Conservation (phyloP, 2,329 filamentous ascomycete species). For the Plectosphaerella sp. region DNA sequence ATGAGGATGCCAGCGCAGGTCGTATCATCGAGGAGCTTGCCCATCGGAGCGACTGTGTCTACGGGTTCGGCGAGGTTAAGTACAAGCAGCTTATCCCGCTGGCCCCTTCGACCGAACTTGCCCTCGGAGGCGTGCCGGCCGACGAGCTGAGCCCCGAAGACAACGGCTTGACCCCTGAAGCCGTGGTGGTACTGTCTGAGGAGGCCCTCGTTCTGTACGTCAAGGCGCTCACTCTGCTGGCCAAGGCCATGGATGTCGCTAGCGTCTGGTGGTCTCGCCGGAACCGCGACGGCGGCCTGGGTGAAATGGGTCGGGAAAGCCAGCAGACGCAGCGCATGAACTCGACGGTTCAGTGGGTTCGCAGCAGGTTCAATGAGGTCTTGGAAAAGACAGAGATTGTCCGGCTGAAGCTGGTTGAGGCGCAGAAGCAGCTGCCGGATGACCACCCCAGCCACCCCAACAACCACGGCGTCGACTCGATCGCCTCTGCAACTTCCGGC, state of each 20-base stretch:
- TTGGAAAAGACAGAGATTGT: slow-evolving; percentile 94
- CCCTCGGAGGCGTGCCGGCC: slow-evolving; percentile 56
- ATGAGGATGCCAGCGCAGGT: slow-evolving; percentile 76
- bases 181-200: slow-evolving; percentile 81
- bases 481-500: slow-evolving; percentile 56
- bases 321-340: slow-evolving; percentile 63
- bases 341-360: slow-evolving; percentile 92
- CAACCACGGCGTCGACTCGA: slow-evolving; percentile 63
- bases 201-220: slow-evolving; percentile 95
- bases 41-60: slow-evolving; percentile 91
- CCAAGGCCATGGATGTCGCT: slow-evolving; percentile 93
- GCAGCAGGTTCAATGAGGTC: slow-evolving; percentile 91
- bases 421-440: slow-evolving; percentile 75
- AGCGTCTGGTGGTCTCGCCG: slow-evolving; percentile 86
- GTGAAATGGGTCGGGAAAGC: slow-evolving; percentile 39
- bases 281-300: slow-evolving; percentile 58
- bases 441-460: slow-evolving; percentile 83
- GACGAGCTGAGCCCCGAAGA: slow-evolving; percentile 55
- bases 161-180: slow-evolving; percentile 79
- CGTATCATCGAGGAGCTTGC: slow-evolving; percentile 88
- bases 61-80: slow-evolving; percentile 96
- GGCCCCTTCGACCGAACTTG: slow-evolving; percentile 71
- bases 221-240: slow-evolving; percentile 84
- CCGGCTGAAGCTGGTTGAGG: slow-evolving; percentile 80
- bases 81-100: slow-evolving; percentile 94